Base-by-base conservation (phyloP, 106 monocot genomes). In the Acorus gramineus region DNA sequence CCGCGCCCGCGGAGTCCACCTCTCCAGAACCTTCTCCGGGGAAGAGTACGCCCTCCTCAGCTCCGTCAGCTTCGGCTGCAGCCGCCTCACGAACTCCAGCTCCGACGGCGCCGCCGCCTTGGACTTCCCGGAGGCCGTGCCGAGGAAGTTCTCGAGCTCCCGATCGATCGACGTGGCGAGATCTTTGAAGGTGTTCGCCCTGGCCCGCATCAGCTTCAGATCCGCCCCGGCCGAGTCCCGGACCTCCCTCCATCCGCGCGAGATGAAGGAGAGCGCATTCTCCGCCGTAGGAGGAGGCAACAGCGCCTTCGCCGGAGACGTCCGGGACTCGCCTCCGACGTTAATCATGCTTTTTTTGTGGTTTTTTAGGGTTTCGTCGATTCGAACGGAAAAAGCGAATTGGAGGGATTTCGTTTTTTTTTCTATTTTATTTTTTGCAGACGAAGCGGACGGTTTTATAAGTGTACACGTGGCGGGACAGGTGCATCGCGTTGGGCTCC, bases 71-170 rank as follows among this genome's bases (percentile, higher is more conserved):
- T 98, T 98, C 6, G 96, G 96, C 70, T 77, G 80, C 50, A 98
- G 83, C 75, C 81, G 66, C 79, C 81, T 92, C 57, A 92, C 78
- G 80, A 96, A 83, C 67, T 96, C 87, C 57, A 91, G 67, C 65
- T 98, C 96, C 42, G 79, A 62, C n/a, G 71, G 57, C 52, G 49
- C 62, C 4, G 69, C 46, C 11, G 70, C 10, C 9, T 56, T 50
- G 57, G 71, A 64, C 55, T 64, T 57, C 11, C 73, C 10, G 42
- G 76, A 51, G 5, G 81, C 74, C 5, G 88, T 77, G 57, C 78
- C 69, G 57, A 92, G 74, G 67, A 98, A 85, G 50, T 87, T 91
- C 81, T 91, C 96, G 6, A 98, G 85, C 80, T 92, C 98, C 3
- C 92, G 85, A 68, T 98, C 98, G 56, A 66, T 43, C 14, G 66